A percentile compares a stretch with the other conserved stretches of the same genome.
Conservation (phyloP, 2,329 filamentous ascomycete genomes). For the Colletotrichum filicis region DNA sequence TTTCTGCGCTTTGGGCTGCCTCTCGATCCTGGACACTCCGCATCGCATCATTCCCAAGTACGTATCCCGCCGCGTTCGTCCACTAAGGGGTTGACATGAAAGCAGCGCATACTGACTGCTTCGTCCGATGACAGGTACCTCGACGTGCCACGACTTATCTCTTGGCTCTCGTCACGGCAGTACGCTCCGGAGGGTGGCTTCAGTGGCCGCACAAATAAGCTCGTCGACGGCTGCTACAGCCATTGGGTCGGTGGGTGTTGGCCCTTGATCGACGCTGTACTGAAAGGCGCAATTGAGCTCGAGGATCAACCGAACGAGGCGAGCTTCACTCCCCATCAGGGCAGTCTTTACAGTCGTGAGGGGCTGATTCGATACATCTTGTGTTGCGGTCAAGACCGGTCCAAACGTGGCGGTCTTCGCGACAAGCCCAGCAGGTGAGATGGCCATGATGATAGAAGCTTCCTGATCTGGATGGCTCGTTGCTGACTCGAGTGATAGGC, state of each 20-base stretch:
- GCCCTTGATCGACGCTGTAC: constrained; percentile 85
- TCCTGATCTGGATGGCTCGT: neutral
- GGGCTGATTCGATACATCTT: constrained; percentile 91
- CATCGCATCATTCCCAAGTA: constrained; percentile 79
- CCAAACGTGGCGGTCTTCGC: constrained; percentile 80
- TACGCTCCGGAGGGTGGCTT: constrained; percentile 93
- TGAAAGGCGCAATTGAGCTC: constrained; percentile 61
- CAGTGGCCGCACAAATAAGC: constrained; percentile 93
- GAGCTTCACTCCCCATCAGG: constrained; percentile 38
- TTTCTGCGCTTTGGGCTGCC: constrained; percentile 90
- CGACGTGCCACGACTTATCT: constrained; percentile 79
- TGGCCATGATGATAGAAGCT: neutral
- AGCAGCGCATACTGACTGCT: constrained; percentile 43
- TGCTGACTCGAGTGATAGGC: constrained; percentile 54
- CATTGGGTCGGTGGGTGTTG: constrained; percentile 98
- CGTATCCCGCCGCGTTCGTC: constrained; percentile 44
- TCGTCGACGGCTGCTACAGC: constrained; percentile 98
- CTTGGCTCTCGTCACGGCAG: constrained; percentile 91
- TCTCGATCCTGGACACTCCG: constrained; percentile 86
- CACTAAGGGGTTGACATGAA: constrained; percentile 51
- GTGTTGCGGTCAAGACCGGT: constrained; percentile 83
- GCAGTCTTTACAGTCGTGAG: constrained; percentile 80
- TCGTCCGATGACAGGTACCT: constrained; percentile 68
- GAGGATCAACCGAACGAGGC: constrained; percentile 42
- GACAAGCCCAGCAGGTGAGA: constrained; percentile 93